Evolutionary conservation across 2,329 filamentous ascomycete species (phyloP), one percentile per base, ranked within the genome.

Genomic region (Penicillium sp.): DNA sequence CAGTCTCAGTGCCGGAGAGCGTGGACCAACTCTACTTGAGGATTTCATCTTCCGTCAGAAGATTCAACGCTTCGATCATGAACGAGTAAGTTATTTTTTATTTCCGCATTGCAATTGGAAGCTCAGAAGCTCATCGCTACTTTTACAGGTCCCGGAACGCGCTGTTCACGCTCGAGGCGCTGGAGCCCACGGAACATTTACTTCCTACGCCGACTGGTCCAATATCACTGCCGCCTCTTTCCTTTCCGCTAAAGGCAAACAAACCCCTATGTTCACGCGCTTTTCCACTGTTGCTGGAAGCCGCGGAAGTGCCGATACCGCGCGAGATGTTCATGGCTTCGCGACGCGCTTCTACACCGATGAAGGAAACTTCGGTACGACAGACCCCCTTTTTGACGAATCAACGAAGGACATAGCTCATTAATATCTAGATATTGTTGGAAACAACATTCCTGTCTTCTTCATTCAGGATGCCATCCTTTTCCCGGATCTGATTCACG

Each of bases 21-120:
- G 86, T 41, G 88, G 88, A 1, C 81, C 87, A 1, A 86, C 85
- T 0, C 74, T 90, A 18, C 74, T 91, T 0, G 88, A 90, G 64
- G 88, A 90, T 67, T 89, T 87, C 47, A 84, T 87, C 59, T 86
- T 88, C 67, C 80, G 87, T 30, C 86, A 90, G 64, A 90, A 88
- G 74, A 86, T 88, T 39, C 83, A 84, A 44, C 83, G 81, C 50
- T 89, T 89, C 62, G 86, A 89, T 53, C 86, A 89, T 62, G 87
- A 90, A 65, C 77, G 87, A 19, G 87, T 87, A 71, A 66, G 75
- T 66, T 14, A 3, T 18, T 38, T 32, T 27, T 10, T 14, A 3
- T 18, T 38, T 32, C 30, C 8, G 2, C 7, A 7, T 19, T 11
- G 14, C 1, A 14, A 30, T 26, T 10, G 0, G 0, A 44, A 29